Conservation (phyloP, 176 grass and related monocot genomes). For the Musa schizocarpa region DNA sequence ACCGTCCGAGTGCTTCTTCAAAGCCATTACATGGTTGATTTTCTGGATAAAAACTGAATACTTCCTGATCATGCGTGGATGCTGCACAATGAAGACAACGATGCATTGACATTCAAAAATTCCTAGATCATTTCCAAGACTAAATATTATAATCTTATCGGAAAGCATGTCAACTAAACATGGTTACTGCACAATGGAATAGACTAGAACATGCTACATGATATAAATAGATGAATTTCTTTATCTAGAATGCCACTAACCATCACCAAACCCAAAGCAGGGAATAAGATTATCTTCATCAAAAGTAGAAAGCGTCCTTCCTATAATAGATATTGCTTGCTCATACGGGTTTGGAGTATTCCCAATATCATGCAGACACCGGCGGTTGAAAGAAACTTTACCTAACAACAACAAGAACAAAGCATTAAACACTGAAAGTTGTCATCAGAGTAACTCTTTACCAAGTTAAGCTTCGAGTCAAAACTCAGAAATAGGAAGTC, state of each 20-base stretch:
- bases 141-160: not conserved
- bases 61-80: constrained; percentile 15
- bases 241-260: not conserved
- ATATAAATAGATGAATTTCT: not conserved
- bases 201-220: not conserved
- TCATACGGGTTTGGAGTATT: constrained; percentile 1
- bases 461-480: not conserved
- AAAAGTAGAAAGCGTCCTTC: constrained; percentile 12
- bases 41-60: constrained; percentile 15
- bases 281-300: constrained; percentile 17
- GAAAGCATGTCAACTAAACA: not conserved
- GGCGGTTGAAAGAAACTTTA: constrained; percentile 15
- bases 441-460: not conserved
- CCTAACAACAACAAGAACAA: not conserved
- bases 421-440: too few species aligned
- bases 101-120: not conserved
- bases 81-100: not conserved
- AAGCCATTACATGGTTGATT: constrained; percentile 7
- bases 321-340: constrained; percentile 13
- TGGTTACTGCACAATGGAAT: not conserved
- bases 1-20: constrained; percentile 7
- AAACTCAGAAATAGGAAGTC: not conserved
- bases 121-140: not conserved
- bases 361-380: constrained; percentile 9
- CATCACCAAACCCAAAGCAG: constrained; percentile 12